Evolutionary conservation across 148 eudicot species (phyloP), one percentile per base, ranked within the genome.

Genomic region (Polygonum aviculare): DNA sequence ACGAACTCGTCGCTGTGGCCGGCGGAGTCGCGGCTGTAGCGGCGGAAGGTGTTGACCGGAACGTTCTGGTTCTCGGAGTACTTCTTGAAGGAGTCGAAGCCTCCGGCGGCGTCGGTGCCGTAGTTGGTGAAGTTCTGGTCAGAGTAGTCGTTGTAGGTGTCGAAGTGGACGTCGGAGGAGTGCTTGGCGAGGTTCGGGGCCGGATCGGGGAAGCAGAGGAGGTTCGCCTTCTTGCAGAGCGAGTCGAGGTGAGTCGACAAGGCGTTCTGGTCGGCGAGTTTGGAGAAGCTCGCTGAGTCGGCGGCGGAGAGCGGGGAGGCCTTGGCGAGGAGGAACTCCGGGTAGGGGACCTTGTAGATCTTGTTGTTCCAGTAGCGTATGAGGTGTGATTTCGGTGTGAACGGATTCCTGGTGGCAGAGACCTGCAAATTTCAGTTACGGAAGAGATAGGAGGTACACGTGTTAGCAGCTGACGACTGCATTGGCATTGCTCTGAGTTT

Each of bases 301-400:
- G 80, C 77, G 10, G 93, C 86, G 65, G 72, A 67, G 78, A 78
- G 2, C 0, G 98, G 98, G 7, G 97, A 91, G 0, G 93, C 89
- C 50, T 91, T 94, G 40, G 76, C 60, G 57, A 94, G 70, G 0
- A 93, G 76, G 78, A 94, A 91, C 19, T 74, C 74, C 21, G 98
- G 88, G 69, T 84, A 82, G 15, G 97, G 91, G 21, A 90, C 87
- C 36, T 87, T 91, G 49, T 92, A 84, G 87, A 91, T 86, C 83
- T 84, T 82, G 80, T 88, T 90, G 57, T 82, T 94, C 97, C 97
- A 94, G 89, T 94, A 91, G 7, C 97, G 87, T 40, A 86, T 79
- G 65, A 86, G 75, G 35, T 74, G 84, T 0, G 90, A 94, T 41
- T 82, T 84, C 0, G 94, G 94, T 4, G 95, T 77, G 78, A 94